Base-by-base conservation (phyloP, 73 alveolate species). In the Durusdinium trenchii region DNA sequence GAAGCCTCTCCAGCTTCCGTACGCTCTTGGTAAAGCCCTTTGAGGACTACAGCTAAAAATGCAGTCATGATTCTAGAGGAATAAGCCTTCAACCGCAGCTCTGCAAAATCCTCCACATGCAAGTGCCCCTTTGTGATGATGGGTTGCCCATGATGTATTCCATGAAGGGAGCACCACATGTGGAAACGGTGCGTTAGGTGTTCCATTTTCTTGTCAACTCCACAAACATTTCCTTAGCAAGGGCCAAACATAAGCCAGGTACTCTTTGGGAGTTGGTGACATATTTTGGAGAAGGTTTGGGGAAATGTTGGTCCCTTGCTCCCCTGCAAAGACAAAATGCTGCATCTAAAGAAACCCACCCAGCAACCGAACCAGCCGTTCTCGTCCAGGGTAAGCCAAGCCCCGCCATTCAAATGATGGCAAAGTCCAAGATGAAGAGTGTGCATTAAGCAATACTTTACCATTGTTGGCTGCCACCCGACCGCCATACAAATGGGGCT, bases 111-210 rank as follows among this genome's bases (percentile, higher is more conserved):
- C 6, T 45, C 20, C 82, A 69, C 32, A 35, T 5, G 6, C 47
- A 69, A 35, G 38, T 69, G 82, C 2, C 82, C 82, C 82, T 30
- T 28, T 14, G 50, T 35, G 50, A 69, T 69, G 7, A 69, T 10
- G 30, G 82, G 82, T 30, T 69, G 82, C 20, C 82, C 82, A 69
- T 69, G 82, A 48, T 69, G 32, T 45, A 69, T 69, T 4, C 82
- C 82, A 35, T 69, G 82, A 69, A 69, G 82, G 50, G 50, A 48
- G 30, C 82, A 69, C 82, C 82, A 69, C 38, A n/a, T 28, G 48
- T 69, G 82, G 38, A 69, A 69, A 3, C 82, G 46, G 30, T n/a
- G 38, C 3, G 82, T 69, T 26, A 69, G 20, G 38, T n/a, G 32
- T 35, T 69, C 82, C 82, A 69, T 28, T 23, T 69, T n/a, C 30